Evolutionary conservation across 805 yeast genomes (phyloP).

Genomic region (Suhomyces tanzawaensis): DNA sequence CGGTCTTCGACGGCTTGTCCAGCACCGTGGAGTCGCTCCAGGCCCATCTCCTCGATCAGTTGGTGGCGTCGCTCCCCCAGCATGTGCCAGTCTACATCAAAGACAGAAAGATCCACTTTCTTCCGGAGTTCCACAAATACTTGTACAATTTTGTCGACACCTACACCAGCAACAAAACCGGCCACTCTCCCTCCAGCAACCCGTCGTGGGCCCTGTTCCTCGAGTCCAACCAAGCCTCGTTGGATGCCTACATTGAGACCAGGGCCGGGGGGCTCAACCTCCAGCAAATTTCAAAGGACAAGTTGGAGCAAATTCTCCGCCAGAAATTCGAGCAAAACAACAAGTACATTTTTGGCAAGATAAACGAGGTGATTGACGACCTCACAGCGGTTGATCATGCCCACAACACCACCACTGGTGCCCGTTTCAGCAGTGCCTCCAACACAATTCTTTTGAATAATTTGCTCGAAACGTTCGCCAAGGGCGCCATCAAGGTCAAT

Average conservation of each 20-base stretch:
- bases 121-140: slow-evolving; percentile 39
- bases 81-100: slow-evolving; percentile 32
- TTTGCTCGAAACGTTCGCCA: slow-evolving; percentile 29
- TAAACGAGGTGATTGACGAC: slow-evolving; percentile 26
- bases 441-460: slow-evolving; percentile 26
- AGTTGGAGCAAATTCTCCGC: slow-evolving; percentile 22
- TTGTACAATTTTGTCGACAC: slow-evolving; percentile 33
- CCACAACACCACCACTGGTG: slow-evolving; percentile 6
- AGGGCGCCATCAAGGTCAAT: slow-evolving; percentile 35
- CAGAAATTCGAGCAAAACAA: slow-evolving; percentile 23
- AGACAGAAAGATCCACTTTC: slow-evolving; percentile 33
- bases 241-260: slow-evolving; percentile 17
- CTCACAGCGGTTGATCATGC: slow-evolving; percentile 13
- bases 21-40: slow-evolving; percentile 16
- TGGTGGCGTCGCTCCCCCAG: slow-evolving; percentile 25
- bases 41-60: slow-evolving; percentile 16
- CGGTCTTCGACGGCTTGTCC: slow-evolving; percentile 15
- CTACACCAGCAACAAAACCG: slow-evolving; percentile 11
- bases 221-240: slow-evolving; percentile 16
- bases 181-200: not conserved
- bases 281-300: slow-evolving; percentile 17
- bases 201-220: slow-evolving; percentile 25
- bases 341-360: slow-evolving; percentile 19
- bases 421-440: slow-evolving; percentile 10
- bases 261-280: slow-evolving; percentile 1